A percentile compares a stretch with the other conserved stretches of the same genome.
These are phyloP conservation scores for Chamaenerion angustifolium DNA, from an alignment of 345 rosid genomes.

Conservation along the genomic window DNA sequence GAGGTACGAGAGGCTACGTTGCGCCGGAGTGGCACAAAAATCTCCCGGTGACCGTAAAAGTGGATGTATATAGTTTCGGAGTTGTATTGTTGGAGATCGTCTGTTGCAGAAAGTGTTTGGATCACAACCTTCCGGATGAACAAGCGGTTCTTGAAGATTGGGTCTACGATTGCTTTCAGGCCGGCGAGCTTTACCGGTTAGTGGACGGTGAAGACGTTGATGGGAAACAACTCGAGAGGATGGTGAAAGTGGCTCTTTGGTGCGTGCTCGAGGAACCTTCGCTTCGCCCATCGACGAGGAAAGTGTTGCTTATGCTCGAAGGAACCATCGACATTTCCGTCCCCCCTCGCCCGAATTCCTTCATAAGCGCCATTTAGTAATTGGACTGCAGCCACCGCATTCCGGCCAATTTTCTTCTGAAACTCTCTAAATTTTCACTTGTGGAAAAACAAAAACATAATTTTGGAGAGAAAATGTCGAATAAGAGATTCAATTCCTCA, in stretches of 20 bases:
- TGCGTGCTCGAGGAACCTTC: conserved; percentile 16
- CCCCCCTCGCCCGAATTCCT: conserved; percentile 14
- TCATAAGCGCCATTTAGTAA: conserved; percentile 7
- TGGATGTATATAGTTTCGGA: conserved; percentile 18
- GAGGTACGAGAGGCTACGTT: conserved; percentile 26
- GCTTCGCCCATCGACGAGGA: conserved; percentile 13
- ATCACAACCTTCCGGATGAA: conserved; percentile 5
- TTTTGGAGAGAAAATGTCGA: too few species aligned
- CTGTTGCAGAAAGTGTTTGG: conserved; percentile 9
- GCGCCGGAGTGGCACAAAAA: conserved; percentile 21
- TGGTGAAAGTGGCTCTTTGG: conserved; percentile 21
- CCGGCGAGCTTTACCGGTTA: conserved; percentile 8
- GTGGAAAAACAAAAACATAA: too few species aligned
- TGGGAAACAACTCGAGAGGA: conserved; percentile 9
- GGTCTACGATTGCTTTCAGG: conserved; percentile 16
- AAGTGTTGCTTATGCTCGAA: conserved; percentile 17
- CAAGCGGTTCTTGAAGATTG: conserved; percentile 13
- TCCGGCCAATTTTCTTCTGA: too few species aligned
- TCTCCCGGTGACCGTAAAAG: conserved; percentile 6
- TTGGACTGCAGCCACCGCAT: too few species aligned
- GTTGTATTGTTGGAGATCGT: conserved; percentile 18
- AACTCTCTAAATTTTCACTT: too few species aligned
- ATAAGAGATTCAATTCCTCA: too few species aligned
- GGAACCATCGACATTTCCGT: conserved; percentile 16
- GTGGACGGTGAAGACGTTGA: conserved; percentile 14